Evolutionary conservation across 371 early-diverging fungal genomes (phyloP), one percentile per base, ranked within the genome.

Genomic region (Mortierella sp.): DNA sequence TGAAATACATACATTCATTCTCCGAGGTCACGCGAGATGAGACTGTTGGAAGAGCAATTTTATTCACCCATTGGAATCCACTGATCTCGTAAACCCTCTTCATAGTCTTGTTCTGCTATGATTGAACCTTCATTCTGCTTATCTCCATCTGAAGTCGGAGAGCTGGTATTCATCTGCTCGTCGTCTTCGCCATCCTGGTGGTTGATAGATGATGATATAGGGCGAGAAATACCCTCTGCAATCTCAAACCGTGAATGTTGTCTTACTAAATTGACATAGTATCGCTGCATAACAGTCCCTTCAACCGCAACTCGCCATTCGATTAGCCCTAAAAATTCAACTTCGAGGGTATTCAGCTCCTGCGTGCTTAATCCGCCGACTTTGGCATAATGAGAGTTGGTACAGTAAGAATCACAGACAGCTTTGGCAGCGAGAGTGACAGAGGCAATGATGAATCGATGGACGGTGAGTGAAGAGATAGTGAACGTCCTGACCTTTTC

Each of bases 401-500:
- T 95, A 72, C 94, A 93, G 65, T 96, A 95, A 19, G 90, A 90
- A 75, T 95, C 95, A 70, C 94, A 94, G 54, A 95, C 71, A 0
- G 93, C 93, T 83, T 99, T 99, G 58, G 94, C 91, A 4, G 95
- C 94, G 22, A 95, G 91, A 0, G 96, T 96, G 12, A 96, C 89
- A 8, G 97, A 96, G 0, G 98, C 89, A 17, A 98, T 98, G 13
- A 99, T 88, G 86, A 98, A 97, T 57, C 98, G 92, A 83, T 98
- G 98, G 10, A 93, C 93, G 1, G 98, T 97, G 32, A 97, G 84
- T 10, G 96, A 95, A 0, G 95, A 95, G 40, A 98, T 92, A n/a
- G 94, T 95, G 83, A 98, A 97, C 3, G 91, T 85, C 47, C 90
- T 90, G 70, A 93, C 90, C 6, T 85, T 83, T 72, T 91, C 92